A percentile compares a stretch with the other conserved stretches of the same genome.
Conservation (phyloP, 176 grass and related monocot species). For the Triticum timopheevii region DNA sequence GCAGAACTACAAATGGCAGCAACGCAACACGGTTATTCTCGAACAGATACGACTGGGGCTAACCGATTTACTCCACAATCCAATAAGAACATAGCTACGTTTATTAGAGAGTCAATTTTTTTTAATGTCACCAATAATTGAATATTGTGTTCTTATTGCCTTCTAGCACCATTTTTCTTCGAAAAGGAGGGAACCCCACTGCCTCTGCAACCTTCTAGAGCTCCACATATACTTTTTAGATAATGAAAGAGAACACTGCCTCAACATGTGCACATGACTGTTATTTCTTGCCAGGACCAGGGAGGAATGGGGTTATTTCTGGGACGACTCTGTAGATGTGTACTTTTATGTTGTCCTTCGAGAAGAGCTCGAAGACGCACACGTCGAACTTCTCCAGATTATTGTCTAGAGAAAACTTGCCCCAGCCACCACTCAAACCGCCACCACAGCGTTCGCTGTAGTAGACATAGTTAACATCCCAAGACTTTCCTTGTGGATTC, state of each 20-base stretch:
- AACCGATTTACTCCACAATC: conserved; percentile 6
- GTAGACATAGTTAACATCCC: conserved; percentile 65
- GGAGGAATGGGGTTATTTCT: conserved; percentile 48
- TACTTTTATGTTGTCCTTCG: conserved; percentile 69
- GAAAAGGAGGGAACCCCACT: too few relatives aligned
- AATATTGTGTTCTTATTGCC: conserved; percentile 28
- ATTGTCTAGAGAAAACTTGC: conserved; percentile 61
- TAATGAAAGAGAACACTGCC: background rate
- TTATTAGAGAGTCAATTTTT: conserved; percentile 24
- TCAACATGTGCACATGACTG: background rate
- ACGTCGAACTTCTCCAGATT: conserved; percentile 80
- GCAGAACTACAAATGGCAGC: background rate
- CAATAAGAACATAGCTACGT: background rate
- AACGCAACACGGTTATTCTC: background rate
- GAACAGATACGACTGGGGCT: background rate
- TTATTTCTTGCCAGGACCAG: conserved; percentile 7
- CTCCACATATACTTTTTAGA: background rate
- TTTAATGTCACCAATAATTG: background rate
- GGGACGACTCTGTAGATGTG: conserved; percentile 83
- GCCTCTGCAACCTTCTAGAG: too few relatives aligned
- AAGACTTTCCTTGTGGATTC: conserved; percentile 69
- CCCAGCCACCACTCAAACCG: conserved; percentile 78
- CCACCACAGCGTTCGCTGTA: conserved; percentile 32
- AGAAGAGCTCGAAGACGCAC: conserved; percentile 77
- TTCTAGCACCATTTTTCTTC: background rate